Evolutionary conservation across 2,329 filamentous ascomycete species (phyloP).

Genomic region (Paraconiothyrium sp.): DNA sequence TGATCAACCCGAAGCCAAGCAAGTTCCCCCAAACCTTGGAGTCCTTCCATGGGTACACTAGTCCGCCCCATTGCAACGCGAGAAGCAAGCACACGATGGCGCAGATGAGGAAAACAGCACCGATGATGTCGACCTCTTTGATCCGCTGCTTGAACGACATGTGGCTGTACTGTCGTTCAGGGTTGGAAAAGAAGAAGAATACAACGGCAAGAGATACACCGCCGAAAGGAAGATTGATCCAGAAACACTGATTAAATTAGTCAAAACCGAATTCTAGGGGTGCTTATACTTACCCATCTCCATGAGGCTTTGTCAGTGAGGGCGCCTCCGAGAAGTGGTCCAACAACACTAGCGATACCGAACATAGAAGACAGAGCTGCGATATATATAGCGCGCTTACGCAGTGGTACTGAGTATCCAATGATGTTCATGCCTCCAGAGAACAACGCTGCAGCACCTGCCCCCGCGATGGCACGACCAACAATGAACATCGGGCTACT

Average conservation of each 20-base stretch:
- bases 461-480: conserved; percentile 64
- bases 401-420: conserved; percentile 53
- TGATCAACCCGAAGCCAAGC: conserved; percentile 58
- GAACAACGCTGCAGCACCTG: conserved; percentile 62
- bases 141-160: conserved; percentile 45
- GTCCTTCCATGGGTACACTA: conserved; percentile 59
- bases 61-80: conserved; percentile 50
- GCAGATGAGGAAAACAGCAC: conserved; percentile 44
- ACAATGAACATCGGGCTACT: conserved; percentile 64
- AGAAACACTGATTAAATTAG: conserved; percentile 40
- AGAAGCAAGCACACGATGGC: conserved; percentile 46
- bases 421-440: conserved; percentile 63
- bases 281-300: conserved; percentile 34
- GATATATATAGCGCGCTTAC: conserved; percentile 55
- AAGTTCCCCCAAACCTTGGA: conserved; percentile 61
- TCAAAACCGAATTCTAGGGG: too few species aligned
- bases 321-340: conserved; percentile 55
- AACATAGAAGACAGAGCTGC: conserved; percentile 50
- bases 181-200: conserved; percentile 44
- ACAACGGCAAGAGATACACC: conserved; percentile 47
- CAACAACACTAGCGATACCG: conserved; percentile 51
- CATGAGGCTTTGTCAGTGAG: conserved; percentile 52
- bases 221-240: conserved; percentile 58
- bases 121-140: conserved; percentile 49
- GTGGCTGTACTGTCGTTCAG: conserved; percentile 37